These are phyloP conservation scores for Triadica sebifera DNA, from an alignment of 345 rosid genomes.

Conservation along the genomic window DNA sequence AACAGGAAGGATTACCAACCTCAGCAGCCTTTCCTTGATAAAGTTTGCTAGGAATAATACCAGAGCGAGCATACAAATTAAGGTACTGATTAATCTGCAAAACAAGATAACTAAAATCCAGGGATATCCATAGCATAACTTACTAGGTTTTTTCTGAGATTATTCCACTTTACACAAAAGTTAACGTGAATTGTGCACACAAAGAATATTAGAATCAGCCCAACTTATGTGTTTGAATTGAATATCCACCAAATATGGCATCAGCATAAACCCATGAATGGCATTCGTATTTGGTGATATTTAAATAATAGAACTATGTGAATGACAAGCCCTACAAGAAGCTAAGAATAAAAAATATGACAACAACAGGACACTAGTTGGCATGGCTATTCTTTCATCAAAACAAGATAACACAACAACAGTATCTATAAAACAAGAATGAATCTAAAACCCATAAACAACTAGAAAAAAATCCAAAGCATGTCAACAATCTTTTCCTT, in stretches of 20 bases:
- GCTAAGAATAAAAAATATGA: neutral
- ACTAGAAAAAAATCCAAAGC: neutral
- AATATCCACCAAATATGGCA: no score
- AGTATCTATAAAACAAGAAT: neutral
- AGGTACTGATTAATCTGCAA: conserved; percentile 77
- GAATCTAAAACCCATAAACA: no score
- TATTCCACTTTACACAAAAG: neutral
- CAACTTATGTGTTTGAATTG: no score
- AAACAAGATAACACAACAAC: neutral
- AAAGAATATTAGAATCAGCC: no score
- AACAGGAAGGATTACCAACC: conserved; percentile 49
- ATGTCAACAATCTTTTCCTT: neutral
- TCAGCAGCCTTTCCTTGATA: conserved; percentile 63
- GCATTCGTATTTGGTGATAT: neutral
- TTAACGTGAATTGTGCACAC: neutral
- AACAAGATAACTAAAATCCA: conserved; percentile 18
- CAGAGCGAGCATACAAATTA: conserved; percentile 59
- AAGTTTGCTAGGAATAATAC: conserved; percentile 70
- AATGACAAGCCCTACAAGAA: neutral
- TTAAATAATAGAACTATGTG: neutral
- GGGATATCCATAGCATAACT: neutral
- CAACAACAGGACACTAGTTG: no score
- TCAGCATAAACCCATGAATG: no score
- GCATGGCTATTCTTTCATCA: no score
- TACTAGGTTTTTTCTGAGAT: neutral